These are phyloP conservation scores for Colletotrichum sublineola DNA, from an alignment of 2,329 filamentous ascomycete species.

Conservation along the genomic window DNA sequence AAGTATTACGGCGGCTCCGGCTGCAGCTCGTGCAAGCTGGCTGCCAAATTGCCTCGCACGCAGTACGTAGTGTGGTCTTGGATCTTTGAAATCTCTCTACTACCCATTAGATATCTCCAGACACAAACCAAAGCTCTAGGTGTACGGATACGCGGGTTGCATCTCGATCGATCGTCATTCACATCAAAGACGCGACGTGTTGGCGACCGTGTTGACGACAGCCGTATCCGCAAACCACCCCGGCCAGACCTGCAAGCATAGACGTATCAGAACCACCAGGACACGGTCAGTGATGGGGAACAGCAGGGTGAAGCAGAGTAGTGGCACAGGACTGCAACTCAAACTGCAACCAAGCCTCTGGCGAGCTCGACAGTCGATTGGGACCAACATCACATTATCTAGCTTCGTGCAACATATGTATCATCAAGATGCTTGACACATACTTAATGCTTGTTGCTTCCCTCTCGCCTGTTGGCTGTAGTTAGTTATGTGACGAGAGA, in stretches of 20 bases:
- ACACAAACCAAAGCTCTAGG: not conserved
- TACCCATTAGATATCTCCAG: not conserved
- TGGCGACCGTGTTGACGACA: not conserved
- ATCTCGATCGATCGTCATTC: not conserved
- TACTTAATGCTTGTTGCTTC: no score
- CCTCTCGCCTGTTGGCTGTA: not conserved
- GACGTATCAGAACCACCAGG: conserved; percentile 7
- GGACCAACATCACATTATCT: no score
- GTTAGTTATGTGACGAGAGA: not conserved
- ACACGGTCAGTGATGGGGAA: not conserved
- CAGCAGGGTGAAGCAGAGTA: not conserved
- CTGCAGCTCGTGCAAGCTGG: conserved; percentile 19
- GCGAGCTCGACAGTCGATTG: not conserved
- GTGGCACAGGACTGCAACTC: no score
- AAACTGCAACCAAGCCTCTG: no score
- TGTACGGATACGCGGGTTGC: not conserved
- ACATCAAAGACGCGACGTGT: not conserved
- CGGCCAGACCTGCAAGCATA: not conserved
- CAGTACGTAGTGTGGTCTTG: no score
- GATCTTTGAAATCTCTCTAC: no score
- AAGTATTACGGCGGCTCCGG: not conserved
- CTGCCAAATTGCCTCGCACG: not conserved
- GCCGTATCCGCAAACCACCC: not conserved
- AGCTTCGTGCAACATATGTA: not conserved
- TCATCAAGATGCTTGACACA: no score